A percentile compares a stretch with the other conserved stretches of the same genome.
phyloP scores from a whole-genome alignment of 768 basidiomycete genomes.

The Rhodotorula kratochvilovae region DNA sequence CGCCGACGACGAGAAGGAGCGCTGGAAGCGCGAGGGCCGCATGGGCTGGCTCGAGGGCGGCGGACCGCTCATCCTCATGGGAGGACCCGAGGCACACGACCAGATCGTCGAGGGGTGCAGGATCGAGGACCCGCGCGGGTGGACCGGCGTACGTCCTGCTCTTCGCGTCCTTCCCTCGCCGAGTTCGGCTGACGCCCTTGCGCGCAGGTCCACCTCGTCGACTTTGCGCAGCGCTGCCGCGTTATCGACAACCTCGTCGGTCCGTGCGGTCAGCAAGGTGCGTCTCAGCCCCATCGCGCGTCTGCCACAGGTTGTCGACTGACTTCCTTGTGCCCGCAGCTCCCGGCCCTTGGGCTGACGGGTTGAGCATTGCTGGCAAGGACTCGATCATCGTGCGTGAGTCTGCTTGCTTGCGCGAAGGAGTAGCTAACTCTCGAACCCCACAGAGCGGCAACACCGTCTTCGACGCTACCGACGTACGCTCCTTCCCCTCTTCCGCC shows the following conservation, averaged over 20 bases:
- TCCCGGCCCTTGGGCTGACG: conserved; percentile 51
- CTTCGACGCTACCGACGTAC: conserved; percentile 50
- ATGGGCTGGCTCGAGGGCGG: conserved; percentile 46
- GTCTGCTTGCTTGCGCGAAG: conserved; percentile 21
- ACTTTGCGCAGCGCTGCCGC: conserved; percentile 29
- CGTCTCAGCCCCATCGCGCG: background rate
- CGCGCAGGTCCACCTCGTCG: conserved; percentile 36
- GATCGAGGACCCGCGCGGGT: conserved; percentile 43
- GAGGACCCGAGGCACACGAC: conserved; percentile 42
- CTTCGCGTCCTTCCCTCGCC: background rate
- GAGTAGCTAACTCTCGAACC: background rate
- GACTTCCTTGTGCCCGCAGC: conserved; percentile 31
- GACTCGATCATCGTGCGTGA: conserved; percentile 46
- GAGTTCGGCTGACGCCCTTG: background rate
- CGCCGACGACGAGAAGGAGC: conserved; percentile 27
- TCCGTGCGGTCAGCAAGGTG: conserved; percentile 35
- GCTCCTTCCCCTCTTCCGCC: conserved; percentile 37
- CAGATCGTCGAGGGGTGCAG: conserved; percentile 39
- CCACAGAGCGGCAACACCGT: conserved; percentile 44
- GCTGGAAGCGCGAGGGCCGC: conserved; percentile 31
- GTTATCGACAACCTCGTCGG: conserved; percentile 41
- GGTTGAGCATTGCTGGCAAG: conserved; percentile 49
- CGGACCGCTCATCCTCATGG: conserved; percentile 44
- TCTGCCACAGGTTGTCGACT: background rate
- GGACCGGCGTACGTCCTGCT: conserved; percentile 32